Percentiles rank a stretch among this genome's conserved stretches.
Conservation (phyloP, 1,284 basidiomycete genomes). For the Boletus mariae region DNA sequence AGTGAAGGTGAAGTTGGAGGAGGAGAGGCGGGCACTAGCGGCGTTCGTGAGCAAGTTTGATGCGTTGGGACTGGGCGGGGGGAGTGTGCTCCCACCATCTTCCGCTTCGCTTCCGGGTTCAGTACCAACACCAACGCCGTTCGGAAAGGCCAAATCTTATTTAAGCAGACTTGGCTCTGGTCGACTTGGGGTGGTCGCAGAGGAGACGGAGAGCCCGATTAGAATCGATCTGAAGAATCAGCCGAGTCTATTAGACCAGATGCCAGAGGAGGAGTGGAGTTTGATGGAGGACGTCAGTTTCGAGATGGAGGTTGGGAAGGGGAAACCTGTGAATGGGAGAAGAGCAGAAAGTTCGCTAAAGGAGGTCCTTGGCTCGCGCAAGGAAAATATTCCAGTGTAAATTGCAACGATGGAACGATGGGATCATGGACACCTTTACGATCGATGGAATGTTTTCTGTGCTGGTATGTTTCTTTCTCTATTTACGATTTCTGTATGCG, state of each 20-base stretch:
- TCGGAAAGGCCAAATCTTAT: slow-evolving; percentile 41
- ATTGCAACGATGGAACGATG: background rate
- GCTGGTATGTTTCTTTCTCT: slow-evolving; percentile 10
- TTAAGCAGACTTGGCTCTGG: slow-evolving; percentile 34
- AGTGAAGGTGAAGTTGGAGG: slow-evolving; percentile 62
- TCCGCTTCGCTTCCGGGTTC: slow-evolving; percentile 5
- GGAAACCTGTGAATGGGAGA: slow-evolving; percentile 10
- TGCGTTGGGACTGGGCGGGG: slow-evolving; percentile 50
- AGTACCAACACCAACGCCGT: background rate
- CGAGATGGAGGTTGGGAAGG: slow-evolving; percentile 34
- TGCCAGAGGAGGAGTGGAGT: slow-evolving; percentile 56
- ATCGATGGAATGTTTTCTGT: slow-evolving; percentile 10
- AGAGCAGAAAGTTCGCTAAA: slow-evolving; percentile 15
- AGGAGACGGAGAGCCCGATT: slow-evolving; percentile 45
- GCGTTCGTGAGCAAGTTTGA: slow-evolving; percentile 79
- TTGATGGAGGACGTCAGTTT: slow-evolving; percentile 53
- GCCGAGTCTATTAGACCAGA: slow-evolving; percentile 59
- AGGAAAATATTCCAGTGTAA: slow-evolving; percentile 23
- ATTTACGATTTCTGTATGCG: background rate
- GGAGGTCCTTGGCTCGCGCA: slow-evolving; percentile 18
- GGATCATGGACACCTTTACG: slow-evolving; percentile 5
- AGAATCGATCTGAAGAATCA: slow-evolving; percentile 44
- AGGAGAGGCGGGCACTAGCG: slow-evolving; percentile 68
- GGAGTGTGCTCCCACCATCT: slow-evolving; percentile 34
- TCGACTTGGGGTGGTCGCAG: slow-evolving; percentile 20